Base-by-base conservation (phyloP, 1,284 basidiomycete species). In the Ceratobasidium sp. region DNA sequence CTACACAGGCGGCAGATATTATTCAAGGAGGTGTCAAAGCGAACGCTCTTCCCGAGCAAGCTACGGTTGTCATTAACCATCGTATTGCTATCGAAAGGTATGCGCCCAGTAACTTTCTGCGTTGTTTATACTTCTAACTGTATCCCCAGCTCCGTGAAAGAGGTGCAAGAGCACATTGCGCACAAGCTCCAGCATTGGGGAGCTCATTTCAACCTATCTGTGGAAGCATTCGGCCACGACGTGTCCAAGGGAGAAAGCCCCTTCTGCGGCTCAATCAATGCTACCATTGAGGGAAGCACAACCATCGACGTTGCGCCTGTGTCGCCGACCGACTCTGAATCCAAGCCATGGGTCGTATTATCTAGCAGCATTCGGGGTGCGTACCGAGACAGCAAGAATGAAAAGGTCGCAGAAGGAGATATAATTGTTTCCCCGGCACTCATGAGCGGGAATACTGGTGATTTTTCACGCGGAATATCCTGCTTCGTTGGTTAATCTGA, bases 1-100 rank as follows among this genome's bases (percentile, higher is more conserved):
- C 90, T 1, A 91, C 90, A 0, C 90, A 91, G 78, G 91, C 91
- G 1, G 84, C 89, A 44, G 90, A 91, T 77, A 79, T 92, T 7
- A 84, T 92, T 46, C 78, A 83, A 7, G 91, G 90, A 1, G 91
- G 91, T 18, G 87, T 91, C 50, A 92, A 92, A 81, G 82, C 84
- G 63, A 90, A 89, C 75, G 88, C 88, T 1, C 82, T 89, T 1
- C 88, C 88, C 0, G 88, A 89, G 79, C 81, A 81, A 73, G 85
- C 85, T 0, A 84, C 80, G 75, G 86, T 86, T 7, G 77, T 87
- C 21, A 82, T 90, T 67, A 89, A 91, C 76, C 88, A 89, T 76
- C 85, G 88, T 14, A 87, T 90, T 73, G 84, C 85, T 4, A 84
- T 85, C 18, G 79, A 81, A 32, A 86, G 85, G 85, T 85, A 30